phyloP scores from a whole-genome alignment of 169 alveolate species.

The Plasmodium cynomolgi region DNA sequence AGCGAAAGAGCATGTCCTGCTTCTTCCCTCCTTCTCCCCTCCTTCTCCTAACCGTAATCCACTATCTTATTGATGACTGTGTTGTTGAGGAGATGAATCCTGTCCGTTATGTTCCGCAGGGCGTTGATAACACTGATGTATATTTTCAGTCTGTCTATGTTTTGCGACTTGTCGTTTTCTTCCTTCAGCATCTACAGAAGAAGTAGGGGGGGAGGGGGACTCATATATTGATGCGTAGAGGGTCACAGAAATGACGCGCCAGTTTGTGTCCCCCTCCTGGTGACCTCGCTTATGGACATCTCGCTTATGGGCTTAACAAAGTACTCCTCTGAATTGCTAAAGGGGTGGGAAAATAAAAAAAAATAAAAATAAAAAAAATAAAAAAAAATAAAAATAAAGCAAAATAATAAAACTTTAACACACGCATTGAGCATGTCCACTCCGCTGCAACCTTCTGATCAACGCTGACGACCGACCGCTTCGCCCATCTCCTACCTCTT shows the following conservation, averaged over 20 bases:
- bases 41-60: slow-evolving; percentile 43
- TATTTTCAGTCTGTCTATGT: slow-evolving; percentile 46
- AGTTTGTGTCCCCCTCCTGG: neutral
- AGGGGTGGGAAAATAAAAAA: neutral
- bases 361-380: neutral
- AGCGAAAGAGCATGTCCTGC: neutral
- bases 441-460: neutral
- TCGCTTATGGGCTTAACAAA: slow-evolving; percentile 62
- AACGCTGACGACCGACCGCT: neutral
- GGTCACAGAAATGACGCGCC: neutral
- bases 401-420: no score
- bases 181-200: slow-evolving; percentile 25
- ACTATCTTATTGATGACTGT: slow-evolving; percentile 65
- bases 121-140: slow-evolving; percentile 35
- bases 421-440: neutral
- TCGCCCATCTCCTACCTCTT: slow-evolving; percentile 10
- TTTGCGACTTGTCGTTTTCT: slow-evolving; percentile 58
- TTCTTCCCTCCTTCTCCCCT: neutral
- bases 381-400: neutral
- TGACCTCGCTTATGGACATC: slow-evolving; percentile 56
- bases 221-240: neutral
- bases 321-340: slow-evolving; percentile 54
- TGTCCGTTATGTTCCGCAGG: slow-evolving; percentile 44
- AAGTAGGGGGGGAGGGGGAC: neutral
- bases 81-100: slow-evolving; percentile 57